phyloP scores from a whole-genome alignment of 352 stramenopile genomes.

The Pythium guiyangense region DNA sequence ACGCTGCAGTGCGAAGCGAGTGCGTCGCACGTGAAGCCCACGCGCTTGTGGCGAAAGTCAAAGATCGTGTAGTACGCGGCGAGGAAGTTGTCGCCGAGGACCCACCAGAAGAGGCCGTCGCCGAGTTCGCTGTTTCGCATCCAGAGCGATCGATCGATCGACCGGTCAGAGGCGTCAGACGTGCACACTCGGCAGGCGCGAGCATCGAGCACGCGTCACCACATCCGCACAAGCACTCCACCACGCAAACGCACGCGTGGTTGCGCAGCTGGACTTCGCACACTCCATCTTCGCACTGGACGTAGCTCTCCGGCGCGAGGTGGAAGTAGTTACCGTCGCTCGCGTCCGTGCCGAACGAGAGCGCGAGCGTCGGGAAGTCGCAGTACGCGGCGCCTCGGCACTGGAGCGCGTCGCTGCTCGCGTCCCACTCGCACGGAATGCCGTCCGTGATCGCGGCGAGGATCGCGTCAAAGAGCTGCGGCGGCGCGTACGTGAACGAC shows the following conservation, averaged over 20 bases:
- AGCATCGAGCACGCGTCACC: not conserved
- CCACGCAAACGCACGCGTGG: slow-evolving; percentile 21
- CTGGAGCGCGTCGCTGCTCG: slow-evolving; percentile 6
- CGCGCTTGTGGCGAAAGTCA: slow-evolving; percentile 31
- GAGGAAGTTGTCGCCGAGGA: too few species aligned
- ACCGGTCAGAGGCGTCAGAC: not conserved
- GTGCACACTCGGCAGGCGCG: not conserved
- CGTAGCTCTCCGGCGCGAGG: slow-evolving; percentile 34
- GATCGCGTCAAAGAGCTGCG: slow-evolving; percentile 33
- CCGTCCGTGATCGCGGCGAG: slow-evolving; percentile 28
- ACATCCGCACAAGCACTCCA: not conserved
- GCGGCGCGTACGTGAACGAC: slow-evolving; percentile 38
- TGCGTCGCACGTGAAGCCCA: slow-evolving; percentile 43
- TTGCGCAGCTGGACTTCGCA: slow-evolving; percentile 47
- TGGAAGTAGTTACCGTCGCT: slow-evolving; percentile 30
- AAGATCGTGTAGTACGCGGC: slow-evolving; percentile 72
- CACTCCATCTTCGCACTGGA: slow-evolving; percentile 22
- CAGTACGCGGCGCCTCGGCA: slow-evolving; percentile 24
- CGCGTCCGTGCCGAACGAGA: slow-evolving; percentile 23
- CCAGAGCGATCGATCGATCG: not conserved
- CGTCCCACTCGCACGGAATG: slow-evolving; percentile 23
- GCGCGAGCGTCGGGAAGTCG: slow-evolving; percentile 44
- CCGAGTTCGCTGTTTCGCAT: slow-evolving; percentile 21
- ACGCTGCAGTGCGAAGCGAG: slow-evolving; percentile 13
- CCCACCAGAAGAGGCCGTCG: slow-evolving; percentile 49